These are phyloP conservation scores for Trichoderma orchidacearum DNA, from an alignment of 495 filamentous ascomycete genomes.

Conservation along the genomic window DNA sequence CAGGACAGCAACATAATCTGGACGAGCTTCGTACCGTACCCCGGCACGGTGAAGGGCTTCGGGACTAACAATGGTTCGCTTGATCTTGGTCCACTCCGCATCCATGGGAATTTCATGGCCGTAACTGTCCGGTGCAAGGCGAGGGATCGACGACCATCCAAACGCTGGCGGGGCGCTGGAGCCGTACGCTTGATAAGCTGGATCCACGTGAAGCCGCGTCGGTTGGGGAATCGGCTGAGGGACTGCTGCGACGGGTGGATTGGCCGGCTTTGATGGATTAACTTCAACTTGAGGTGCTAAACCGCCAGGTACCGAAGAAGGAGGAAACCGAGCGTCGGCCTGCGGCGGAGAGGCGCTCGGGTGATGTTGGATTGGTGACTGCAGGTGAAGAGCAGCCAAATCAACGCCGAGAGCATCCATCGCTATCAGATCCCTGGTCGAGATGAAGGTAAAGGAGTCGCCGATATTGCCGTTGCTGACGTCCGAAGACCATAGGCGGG, in stretches of 20 bases:
- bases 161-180: constrained; percentile 10
- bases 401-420: constrained; percentile 19
- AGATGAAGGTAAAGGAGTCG: constrained; percentile 19
- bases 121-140: constrained; percentile 33
- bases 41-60: constrained; percentile 50
- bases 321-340: constrained; percentile 9
- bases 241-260: constrained; percentile 5
- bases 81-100: constrained; percentile 61
- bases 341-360: constrained; percentile 7
- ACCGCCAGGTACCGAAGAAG: constrained; percentile 2
- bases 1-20: constrained; percentile 53
- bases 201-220: not conserved
- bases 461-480: constrained; percentile 14
- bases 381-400: constrained; percentile 18
- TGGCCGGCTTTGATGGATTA: not conserved
- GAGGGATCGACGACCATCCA: constrained; percentile 2
- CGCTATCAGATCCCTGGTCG: constrained; percentile 29
- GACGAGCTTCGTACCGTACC: constrained; percentile 54
- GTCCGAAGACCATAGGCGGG: constrained; percentile 10
- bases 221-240: not conserved
- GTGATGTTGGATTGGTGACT: too few species aligned
- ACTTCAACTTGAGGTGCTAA: not conserved
- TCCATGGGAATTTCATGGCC: constrained; percentile 49
- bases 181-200: not conserved
- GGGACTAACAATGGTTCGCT: constrained; percentile 48